Evolutionary conservation across 176 grass and related monocot genomes (phyloP), one percentile per base, ranked within the genome.

Genomic region (Hordeum marinum): DNA sequence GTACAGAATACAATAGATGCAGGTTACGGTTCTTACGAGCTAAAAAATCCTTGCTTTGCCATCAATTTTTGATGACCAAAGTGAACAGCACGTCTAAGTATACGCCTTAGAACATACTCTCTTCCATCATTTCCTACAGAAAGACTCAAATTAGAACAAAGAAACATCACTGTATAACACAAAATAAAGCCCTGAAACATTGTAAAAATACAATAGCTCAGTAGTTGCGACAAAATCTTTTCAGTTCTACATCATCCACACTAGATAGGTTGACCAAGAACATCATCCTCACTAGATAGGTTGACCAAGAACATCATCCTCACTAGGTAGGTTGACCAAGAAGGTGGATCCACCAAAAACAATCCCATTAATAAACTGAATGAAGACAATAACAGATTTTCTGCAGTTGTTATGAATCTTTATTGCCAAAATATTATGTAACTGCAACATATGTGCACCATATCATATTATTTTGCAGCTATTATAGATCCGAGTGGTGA

Each of bases 61-160:
- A 90, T 98, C 66, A 98, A 58, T 63, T 95, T 92, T 79, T 93
- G 89, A 77, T 90, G 89, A 74, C 93, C 96, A 90, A 95, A 98
- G 63, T 94, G 91, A 81, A 98, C 96, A 42, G 91, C 96, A 21
- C 93, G 91, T 85, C 93, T 87, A 75, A 98, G 93, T 88, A 98
- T 95, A 64, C 96, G 89, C 82, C 96, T 92, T 21, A 98, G 93
- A 72, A 98, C 96, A 90, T 98, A 98, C 62, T 98, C 96, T 48
- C 96, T 86, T 54, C 96, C 96, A 54, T 98, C 96, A 83, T 98
- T 98, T 63, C 96, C 93, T 97, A 78, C 71, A 80, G 55, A 64
- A 25, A 3, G 72, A 21, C 0, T 39, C 65, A n/a, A 62, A 77
- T 78, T 75, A 73, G 27, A 63, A 66, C 10, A 59, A 60, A 3